Evolutionary conservation across 371 early-diverging fungal species (phyloP).

Genomic region (Mucor velutinosus): DNA sequence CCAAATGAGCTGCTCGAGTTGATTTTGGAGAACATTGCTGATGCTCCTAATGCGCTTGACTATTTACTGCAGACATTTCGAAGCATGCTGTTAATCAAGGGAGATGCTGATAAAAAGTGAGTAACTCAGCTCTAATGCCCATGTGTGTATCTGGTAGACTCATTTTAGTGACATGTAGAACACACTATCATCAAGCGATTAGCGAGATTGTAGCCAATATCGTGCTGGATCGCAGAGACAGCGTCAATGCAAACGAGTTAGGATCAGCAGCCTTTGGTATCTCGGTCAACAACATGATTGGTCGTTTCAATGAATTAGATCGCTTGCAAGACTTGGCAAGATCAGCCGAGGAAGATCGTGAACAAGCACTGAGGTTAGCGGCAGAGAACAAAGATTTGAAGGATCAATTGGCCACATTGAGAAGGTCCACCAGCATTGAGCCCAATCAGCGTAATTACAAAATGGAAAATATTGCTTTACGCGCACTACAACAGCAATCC

Average conservation of each 20-base stretch:
- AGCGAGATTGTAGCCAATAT: constrained; percentile 80
- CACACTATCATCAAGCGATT: constrained; percentile 77
- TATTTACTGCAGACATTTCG: constrained; percentile 70
- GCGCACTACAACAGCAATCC: constrained; percentile 41
- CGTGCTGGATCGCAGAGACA: constrained; percentile 74
- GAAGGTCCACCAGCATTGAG: background rate
- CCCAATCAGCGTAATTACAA: constrained; percentile 26
- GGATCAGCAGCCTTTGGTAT: constrained; percentile 30
- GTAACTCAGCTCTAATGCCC: constrained; percentile 1
- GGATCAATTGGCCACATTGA: constrained; percentile 22
- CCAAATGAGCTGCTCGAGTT: constrained; percentile 71
- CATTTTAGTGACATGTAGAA: constrained; percentile 25
- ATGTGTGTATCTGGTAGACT: background rate
- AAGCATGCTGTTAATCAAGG: constrained; percentile 72
- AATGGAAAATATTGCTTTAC: constrained; percentile 42
- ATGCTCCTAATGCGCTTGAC: constrained; percentile 61
- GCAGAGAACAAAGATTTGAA: constrained; percentile 48
- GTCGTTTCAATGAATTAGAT: constrained; percentile 79
- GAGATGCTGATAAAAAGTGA: constrained; percentile 53
- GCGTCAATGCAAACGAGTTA: constrained; percentile 52
- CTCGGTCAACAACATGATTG: constrained; percentile 60
- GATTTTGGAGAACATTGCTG: constrained; percentile 56
- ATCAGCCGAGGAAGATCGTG: constrained; percentile 41
- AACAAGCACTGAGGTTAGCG: constrained; percentile 33
- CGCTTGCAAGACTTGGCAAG: constrained; percentile 59